Conservation (phyloP, 163 green algal genomes). For the Chlorella variabilis region DNA sequence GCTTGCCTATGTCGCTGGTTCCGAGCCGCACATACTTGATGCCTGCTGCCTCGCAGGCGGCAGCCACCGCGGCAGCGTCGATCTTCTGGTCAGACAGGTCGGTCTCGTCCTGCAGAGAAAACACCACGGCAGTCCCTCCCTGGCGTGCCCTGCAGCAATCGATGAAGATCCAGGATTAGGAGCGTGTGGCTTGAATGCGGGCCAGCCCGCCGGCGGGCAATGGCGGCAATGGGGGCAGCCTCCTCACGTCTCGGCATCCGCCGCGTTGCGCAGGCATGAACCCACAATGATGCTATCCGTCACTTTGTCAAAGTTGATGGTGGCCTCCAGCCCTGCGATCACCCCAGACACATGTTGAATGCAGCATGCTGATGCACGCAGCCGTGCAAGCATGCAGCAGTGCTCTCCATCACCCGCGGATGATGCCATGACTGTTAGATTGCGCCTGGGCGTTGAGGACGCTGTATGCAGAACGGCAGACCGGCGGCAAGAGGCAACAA, state of each 20-base stretch:
- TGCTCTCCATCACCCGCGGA: no score
- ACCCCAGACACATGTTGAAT: no score
- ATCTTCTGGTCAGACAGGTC: conserved; percentile 3
- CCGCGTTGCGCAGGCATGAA: conserved; percentile 6
- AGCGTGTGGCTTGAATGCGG: no score
- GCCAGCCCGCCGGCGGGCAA: no score
- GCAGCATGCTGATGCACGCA: no score
- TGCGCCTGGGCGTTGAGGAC: no score
- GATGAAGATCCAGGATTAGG: no score
- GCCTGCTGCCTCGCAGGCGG: not conserved
- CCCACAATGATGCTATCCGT: not conserved
- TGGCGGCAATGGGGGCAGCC: not conserved
- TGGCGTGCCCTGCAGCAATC: not conserved
- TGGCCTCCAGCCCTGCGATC: not conserved
- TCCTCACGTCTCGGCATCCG: not conserved
- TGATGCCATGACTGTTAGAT: no score
- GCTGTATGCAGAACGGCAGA: no score
- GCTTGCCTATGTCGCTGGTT: conserved; percentile 6
- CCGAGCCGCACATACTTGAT: conserved; percentile 4
- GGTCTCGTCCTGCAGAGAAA: not conserved
- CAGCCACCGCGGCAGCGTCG: not conserved
- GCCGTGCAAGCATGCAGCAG: no score
- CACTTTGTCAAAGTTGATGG: conserved; percentile 19
- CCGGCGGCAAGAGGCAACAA: no score
- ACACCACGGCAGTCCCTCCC: not conserved